These are phyloP conservation scores for Sistotremastrum niveocremeum DNA, from an alignment of 768 basidiomycete species.

Conservation along the genomic window DNA sequence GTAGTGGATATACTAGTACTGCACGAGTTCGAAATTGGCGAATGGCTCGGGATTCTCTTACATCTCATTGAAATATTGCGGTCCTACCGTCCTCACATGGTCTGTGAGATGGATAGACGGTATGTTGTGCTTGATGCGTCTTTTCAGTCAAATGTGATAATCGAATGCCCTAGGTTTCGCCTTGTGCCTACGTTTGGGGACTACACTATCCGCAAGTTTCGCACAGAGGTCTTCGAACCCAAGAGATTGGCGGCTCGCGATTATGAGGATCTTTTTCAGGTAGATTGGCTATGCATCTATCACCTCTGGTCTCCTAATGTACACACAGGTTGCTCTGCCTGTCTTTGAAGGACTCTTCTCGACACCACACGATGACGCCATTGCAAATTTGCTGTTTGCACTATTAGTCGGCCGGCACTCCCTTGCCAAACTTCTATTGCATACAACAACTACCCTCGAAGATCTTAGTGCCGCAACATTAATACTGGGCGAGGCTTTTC, in stretches of 20 bases:
- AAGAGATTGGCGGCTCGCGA: constrained; percentile 14
- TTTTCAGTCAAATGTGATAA: no score
- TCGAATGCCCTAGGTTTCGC: no score
- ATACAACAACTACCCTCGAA: constrained; percentile 20
- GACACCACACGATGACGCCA: constrained; percentile 5
- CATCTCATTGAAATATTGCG: constrained; percentile 16
- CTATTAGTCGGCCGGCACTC: constrained; percentile 24
- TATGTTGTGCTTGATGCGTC: not conserved
- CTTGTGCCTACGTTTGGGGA: not conserved
- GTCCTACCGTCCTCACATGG: no score
- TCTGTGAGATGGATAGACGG: constrained; percentile 3
- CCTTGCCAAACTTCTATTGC: constrained; percentile 26
- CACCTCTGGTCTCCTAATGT: not conserved
- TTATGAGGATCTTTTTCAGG: constrained; percentile 17
- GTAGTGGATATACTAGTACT: constrained; percentile 18
- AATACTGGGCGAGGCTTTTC: constrained; percentile 17
- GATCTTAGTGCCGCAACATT: constrained; percentile 14
- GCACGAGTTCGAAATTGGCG: constrained; percentile 22
- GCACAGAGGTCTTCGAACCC: constrained; percentile 10
- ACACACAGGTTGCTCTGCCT: constrained; percentile 5
- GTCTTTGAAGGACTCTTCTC: constrained; percentile 15
- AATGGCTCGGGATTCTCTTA: constrained; percentile 18
- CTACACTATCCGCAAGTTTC: constrained; percentile 11
- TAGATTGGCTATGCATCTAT: not conserved
- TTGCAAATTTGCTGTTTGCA: constrained; percentile 22